Percentiles rank a stretch among this genome's conserved stretches.
phyloP scores from a whole-genome alignment of 129 eudicot genomes.

The Chrysanthemum lavandulifolium region DNA sequence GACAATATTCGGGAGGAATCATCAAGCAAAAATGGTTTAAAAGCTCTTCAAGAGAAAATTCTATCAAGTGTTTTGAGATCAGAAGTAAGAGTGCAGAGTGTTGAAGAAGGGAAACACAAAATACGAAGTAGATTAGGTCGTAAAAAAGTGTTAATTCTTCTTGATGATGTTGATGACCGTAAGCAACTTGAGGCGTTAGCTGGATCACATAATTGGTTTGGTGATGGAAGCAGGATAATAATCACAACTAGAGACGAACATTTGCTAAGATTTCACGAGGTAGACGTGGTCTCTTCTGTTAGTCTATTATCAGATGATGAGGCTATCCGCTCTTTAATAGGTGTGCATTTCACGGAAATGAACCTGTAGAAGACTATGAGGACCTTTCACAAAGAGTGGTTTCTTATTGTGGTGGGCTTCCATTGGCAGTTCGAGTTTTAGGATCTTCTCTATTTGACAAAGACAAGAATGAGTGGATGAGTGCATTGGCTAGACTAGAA shows the following conservation, averaged over 20 bases:
- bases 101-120: not conserved
- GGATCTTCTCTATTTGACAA: conserved; percentile 5
- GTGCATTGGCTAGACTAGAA: not conserved
- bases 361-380: not conserved
- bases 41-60: too few relatives aligned
- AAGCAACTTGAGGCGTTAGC: not conserved
- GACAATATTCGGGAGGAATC: too few relatives aligned
- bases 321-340: conserved; percentile 1
- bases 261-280: not conserved
- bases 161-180: not conserved
- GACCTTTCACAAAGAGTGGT: not conserved
- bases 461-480: not conserved
- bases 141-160: conserved; percentile 3
- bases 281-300: not conserved
- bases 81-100: not conserved
- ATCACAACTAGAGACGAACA: not conserved
- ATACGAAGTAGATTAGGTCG: not conserved
- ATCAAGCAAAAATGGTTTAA: too few relatives aligned
- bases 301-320: not conserved
- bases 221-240: conserved; percentile 1
- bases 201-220: not conserved
- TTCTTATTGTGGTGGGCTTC: conserved; percentile 1
- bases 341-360: not conserved
- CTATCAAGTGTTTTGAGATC: too few relatives aligned
- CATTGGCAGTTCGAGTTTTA: not conserved